Evolutionary conservation across 352 stramenopile species (phyloP), one percentile per base, ranked within the genome.

Genomic region (Globisporangium cylindrosporum): DNA sequence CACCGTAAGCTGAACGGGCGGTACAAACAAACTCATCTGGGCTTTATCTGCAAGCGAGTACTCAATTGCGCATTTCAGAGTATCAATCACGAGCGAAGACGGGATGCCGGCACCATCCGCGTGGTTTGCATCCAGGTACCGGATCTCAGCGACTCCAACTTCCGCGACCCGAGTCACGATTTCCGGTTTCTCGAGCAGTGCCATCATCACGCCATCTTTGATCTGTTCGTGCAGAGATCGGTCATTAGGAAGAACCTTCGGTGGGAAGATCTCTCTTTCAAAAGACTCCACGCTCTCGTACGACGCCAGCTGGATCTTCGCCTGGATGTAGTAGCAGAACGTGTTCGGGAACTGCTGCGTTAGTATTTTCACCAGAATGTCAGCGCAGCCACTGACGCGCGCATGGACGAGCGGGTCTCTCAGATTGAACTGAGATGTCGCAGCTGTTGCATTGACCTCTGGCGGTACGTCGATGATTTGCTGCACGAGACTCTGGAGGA

Each of bases 341-440:
- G 85, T 93, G 62, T 93, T 92, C 1, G 85, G 85, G 25, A 90
- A 90, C 67, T 90, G 73, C 55, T 89, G 80, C 10, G 80, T 81
- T 20, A 91, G 63, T 6, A 91, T 81, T 36, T 91, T 91, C 5
- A 69, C 65, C 38, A 93, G 66, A n/a, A 93, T 82, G 29, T 89
- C 82, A 12, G 79, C 77, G 53, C 85, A 91, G n/a, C 78, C 81
- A 41, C 71, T 91, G 57, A 93, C 79, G 15, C 73, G 79, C 36
- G 73, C 69, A 68, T 91, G 81, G 5, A 84, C 59, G 29, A 72
- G 76, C 20, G 78, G 77, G 1, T 66, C 76, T 25, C 79, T 75
- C 1, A 76, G 59, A 22, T 72, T 87, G 70, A 87, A 90, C 36
- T 68, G 62, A 12, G 76, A 57, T 0, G 77, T 84, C 1, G 81